phyloP scores from a whole-genome alignment of 345 rosid genomes.

The Camelina neglecta region DNA sequence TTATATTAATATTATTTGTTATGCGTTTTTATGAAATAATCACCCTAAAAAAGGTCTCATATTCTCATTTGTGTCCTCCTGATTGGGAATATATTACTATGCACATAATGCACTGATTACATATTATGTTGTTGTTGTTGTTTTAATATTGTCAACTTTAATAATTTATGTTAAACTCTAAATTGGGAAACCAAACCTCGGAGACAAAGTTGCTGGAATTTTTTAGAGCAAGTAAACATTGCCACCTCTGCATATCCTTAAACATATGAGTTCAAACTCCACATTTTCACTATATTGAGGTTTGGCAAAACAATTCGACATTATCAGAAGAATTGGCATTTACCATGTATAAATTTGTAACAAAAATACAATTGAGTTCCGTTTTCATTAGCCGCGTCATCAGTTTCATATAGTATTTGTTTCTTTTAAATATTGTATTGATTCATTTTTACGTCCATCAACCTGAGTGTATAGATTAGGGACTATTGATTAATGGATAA shows the following conservation, averaged over 20 bases:
- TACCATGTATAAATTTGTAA: background rate
- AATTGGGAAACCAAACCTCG: background rate
- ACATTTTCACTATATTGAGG: background rate
- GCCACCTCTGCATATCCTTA: too few species aligned
- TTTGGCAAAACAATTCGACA: background rate
- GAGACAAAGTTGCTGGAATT: background rate
- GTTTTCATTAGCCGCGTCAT: background rate
- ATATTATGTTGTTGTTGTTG: background rate
- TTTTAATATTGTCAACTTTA: background rate
- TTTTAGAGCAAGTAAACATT: too few species aligned
- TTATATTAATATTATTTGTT: background rate
- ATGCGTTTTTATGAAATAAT: background rate
- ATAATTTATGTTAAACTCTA: background rate
- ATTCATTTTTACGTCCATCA: too few species aligned
- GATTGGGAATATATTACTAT: constrained; percentile 1
- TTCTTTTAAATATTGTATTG: background rate
- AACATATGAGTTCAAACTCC: too few species aligned
- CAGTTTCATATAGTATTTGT: background rate
- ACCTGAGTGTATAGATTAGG: too few species aligned
- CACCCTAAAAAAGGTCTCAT: background rate
- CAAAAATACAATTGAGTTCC: background rate
- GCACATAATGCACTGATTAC: background rate
- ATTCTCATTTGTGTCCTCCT: background rate
- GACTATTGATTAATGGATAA: background rate
- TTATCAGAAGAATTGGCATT: background rate